phyloP scores from a whole-genome alignment of 2,329 filamentous ascomycete species.

The Setomelanomma holmii region DNA sequence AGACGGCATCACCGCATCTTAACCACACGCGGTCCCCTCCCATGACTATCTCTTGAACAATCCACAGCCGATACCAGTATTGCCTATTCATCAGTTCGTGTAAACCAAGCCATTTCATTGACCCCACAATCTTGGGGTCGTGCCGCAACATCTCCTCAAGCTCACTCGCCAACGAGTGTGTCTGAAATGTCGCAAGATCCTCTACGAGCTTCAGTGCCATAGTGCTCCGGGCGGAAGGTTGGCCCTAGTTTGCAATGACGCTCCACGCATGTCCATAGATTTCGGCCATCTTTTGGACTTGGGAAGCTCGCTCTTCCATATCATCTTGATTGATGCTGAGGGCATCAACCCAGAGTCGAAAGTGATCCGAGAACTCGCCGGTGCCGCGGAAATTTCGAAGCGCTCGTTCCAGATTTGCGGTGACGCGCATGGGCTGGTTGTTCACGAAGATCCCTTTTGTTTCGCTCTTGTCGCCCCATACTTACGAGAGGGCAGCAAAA shows the following conservation, averaged over 20 bases:
- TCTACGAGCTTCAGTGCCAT: background rate
- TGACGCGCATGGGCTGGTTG: background rate
- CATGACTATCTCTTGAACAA: background rate
- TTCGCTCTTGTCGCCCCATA: background rate
- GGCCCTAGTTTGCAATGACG: background rate
- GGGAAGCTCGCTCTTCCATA: background rate
- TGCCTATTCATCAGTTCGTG: background rate
- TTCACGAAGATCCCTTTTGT: background rate
- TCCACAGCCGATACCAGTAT: background rate
- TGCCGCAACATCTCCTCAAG: background rate
- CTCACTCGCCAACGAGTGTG: background rate
- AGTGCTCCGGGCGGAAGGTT: background rate
- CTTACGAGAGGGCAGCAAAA: background rate
- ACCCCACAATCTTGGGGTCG: background rate
- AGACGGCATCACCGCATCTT: background rate
- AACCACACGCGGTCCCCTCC: background rate
- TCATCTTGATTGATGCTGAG: background rate
- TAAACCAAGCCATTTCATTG: background rate
- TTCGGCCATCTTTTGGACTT: background rate
- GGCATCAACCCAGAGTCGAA: background rate
- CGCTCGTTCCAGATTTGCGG: background rate
- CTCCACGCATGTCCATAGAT: background rate
- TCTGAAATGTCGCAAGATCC: background rate
- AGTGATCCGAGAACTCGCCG: background rate
- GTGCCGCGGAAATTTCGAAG: background rate